Evolutionary conservation across 345 rosid genomes (phyloP), one percentile per base, ranked within the genome.

Genomic region (Lagerstroemia speciosa): DNA sequence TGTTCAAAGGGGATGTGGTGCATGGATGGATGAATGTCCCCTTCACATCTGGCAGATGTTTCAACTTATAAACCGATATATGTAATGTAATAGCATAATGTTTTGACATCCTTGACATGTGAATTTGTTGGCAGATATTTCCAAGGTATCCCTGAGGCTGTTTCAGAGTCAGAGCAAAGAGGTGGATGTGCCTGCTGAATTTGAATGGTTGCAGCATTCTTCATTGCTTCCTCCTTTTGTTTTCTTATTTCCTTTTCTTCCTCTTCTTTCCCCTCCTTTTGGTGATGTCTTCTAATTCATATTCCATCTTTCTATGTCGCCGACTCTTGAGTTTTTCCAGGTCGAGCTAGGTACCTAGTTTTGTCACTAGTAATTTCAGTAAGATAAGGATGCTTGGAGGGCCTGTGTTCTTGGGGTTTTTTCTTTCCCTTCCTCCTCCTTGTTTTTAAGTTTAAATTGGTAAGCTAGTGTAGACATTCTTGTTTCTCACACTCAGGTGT

Each of bases 131-230:
- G 78, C 85, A 93, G 98, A 84, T 93, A 93, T 81, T 93, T 93
- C 81, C 96, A 90, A 73, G 92, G 92, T 48, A 80, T 87, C 57
- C 92, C 93, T 0, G 96, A 88, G 48, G 84, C 84, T 45, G 86
- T 78, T 43, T 74, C 91, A 0, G 96, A 89, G 78, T 81, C 77
- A n/a, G 97, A 89, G 77, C 97, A 89, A 76, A 79, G 93, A 76
- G 86, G 98, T 31, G 96, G 98, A 17, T 93, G 98, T 70, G 86
- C 98, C 32, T 93, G 97, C 77, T 93, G 84, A 93, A 65, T 65
- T 3, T 7, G 27, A 37, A n/a, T 37, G 40, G 37, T 33, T 33
- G 66, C 66, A 5, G 12, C 45, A 31, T 33, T 29, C 40, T 63
- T 37, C 27, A 30, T 30, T 30, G 37, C 10, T 29, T 62, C 16